Evolutionary conservation across 73 alveolate species (phyloP), one percentile per base, ranked within the genome.

Genomic region (Paramecium sonneborni): DNA sequence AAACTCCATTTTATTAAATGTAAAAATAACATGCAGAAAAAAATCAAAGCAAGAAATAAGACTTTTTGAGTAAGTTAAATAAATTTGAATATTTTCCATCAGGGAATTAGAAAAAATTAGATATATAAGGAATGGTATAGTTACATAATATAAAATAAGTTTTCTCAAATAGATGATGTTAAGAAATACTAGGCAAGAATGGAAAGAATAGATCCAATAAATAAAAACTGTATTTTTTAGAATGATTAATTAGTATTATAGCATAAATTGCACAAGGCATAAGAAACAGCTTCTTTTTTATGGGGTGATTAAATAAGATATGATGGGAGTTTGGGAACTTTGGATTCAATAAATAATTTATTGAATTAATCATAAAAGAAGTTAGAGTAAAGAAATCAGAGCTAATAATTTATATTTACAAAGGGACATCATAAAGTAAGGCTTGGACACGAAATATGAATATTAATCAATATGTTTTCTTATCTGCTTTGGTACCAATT

Each of bases 401-500:
- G 35, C 12, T 28, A 15, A 37, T 7, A 79, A 21, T 79, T 37
- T 79, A 44, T 79, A 41, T 79, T 79, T 79, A 79, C 90, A 43
- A 79, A 79, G 28, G 41, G 48, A 21, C 90, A 79, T 44, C 44
- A 79, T 43, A 79, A 79, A 37, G 55, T 79, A 24, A 79, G 55
- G 55, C 69, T 79, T 38, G 72, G 86, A 35, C 86, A 72, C 44
- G 67, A 72, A 72, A 35, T 72, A 35, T 72, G 86, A 72, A 72
- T 35, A 52, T 52, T 18, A 43, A 38, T 79, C 76, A 79, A 79
- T 79, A 79, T 39, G 44, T 39, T 44, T 79, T 79, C 41, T 39
- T 46, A 44, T 79, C 90, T 43, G 69, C 90, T 39, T 79, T 79
- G 34, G 90, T 79, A 38, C 90, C 90, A 9, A 79, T 26, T 44